Conservation (phyloP, 345 rosid species). For the Eucalyptus regnans region DNA sequence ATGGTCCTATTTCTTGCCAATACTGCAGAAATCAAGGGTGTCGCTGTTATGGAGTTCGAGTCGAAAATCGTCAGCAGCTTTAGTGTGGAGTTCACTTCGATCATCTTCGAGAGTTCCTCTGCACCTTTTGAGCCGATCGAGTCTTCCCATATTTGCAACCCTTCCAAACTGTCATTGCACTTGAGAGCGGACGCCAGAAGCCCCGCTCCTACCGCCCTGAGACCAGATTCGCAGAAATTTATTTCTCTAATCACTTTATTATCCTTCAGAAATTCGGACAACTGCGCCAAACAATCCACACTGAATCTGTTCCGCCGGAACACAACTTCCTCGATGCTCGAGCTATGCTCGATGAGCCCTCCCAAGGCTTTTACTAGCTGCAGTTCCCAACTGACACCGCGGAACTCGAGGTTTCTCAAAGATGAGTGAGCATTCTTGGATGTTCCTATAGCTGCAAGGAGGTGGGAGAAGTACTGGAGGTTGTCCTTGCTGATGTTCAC, state of each 20-base stretch:
- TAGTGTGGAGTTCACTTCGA: conserved; percentile 70
- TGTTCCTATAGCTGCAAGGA: conserved; percentile 40
- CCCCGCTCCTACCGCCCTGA: conserved; percentile 52
- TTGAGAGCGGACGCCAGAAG: conserved; percentile 56
- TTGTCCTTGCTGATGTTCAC: conserved; percentile 37
- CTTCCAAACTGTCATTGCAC: conserved; percentile 66
- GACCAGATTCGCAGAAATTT: conserved; percentile 37
- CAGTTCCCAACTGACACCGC: conserved; percentile 52
- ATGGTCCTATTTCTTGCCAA: conserved; percentile 62
- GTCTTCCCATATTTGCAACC: conserved; percentile 93
- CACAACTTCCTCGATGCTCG: conserved; percentile 46
- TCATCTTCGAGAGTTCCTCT: conserved; percentile 91
- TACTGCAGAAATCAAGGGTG: conserved; percentile 86
- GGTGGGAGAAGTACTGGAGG: conserved; percentile 26
- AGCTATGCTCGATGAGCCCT: conserved; percentile 39
- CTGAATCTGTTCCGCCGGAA: conserved; percentile 46
- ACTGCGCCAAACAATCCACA: conserved; percentile 38
- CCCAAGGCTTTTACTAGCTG: conserved; percentile 41
- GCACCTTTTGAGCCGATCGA: conserved; percentile 88
- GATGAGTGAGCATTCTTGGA: conserved; percentile 23
- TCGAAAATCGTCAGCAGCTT: conserved; percentile 71
- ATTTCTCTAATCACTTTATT: conserved; percentile 51
- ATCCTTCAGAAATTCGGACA: conserved; percentile 44
- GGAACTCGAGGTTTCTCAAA: conserved; percentile 56
- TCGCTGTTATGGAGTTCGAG: conserved; percentile 50